phyloP scores from a whole-genome alignment of 768 basidiomycete genomes.

The Cyclocybe aegerita region DNA sequence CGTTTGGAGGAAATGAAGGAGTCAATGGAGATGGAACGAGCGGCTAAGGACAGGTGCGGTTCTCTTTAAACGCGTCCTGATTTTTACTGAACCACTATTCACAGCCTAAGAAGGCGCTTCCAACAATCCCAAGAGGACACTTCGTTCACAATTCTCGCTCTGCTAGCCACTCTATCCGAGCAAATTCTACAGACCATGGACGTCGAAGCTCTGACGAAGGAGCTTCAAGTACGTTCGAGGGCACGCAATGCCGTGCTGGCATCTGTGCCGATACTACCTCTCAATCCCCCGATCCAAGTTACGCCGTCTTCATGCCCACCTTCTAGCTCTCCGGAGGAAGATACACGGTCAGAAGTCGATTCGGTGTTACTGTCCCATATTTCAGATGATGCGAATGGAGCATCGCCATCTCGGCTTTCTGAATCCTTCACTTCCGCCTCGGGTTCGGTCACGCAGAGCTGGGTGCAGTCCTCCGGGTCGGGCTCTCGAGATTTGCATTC shows the following conservation, averaged over 20 bases:
- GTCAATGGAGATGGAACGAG: slow-evolving; percentile 54
- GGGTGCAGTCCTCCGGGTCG: slow-evolving; percentile 26
- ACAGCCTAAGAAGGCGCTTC: slow-evolving; percentile 71
- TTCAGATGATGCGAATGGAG: neutral
- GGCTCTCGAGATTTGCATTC: neutral
- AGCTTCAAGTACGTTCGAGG: slow-evolving; percentile 39
- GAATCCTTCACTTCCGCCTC: slow-evolving; percentile 20
- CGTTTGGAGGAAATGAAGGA: slow-evolving; percentile 68
- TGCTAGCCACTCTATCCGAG: slow-evolving; percentile 63
- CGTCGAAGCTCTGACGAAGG: slow-evolving; percentile 67
- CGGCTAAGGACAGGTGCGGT: slow-evolving; percentile 71
- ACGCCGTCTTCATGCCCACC: slow-evolving; percentile 21
- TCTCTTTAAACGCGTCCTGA: neutral
- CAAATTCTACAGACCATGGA: slow-evolving; percentile 74
- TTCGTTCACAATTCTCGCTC: slow-evolving; percentile 71
- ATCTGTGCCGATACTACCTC: too few species aligned
- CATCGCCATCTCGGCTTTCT: slow-evolving; percentile 9
- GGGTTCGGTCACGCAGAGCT: slow-evolving; percentile 31
- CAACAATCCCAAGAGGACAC: slow-evolving; percentile 75
- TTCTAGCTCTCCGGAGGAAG: slow-evolving; percentile 18
- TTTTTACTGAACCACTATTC: neutral
- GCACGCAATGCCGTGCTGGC: slow-evolving; percentile 1
- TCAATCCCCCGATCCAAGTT: neutral
- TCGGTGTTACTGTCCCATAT: slow-evolving; percentile 7
- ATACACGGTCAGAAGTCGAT: slow-evolving; percentile 15